Conservation (phyloP, 164 flowering plant genomes). For the Aristolochia fimbriata region DNA sequence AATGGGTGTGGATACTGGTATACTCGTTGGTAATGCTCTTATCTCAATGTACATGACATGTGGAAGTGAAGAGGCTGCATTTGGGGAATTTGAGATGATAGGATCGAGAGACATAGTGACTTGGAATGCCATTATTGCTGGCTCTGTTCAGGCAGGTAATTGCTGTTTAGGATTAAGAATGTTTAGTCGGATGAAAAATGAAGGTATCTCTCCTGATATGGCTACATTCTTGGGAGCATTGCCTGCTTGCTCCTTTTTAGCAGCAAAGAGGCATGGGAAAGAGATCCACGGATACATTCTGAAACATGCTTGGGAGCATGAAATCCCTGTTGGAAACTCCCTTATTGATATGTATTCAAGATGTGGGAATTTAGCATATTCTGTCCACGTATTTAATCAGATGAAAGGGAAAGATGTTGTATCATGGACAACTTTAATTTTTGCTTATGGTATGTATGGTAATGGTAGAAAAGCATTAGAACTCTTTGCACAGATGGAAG, state of each 20-base stretch:
- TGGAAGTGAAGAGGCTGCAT: conserved; percentile 21
- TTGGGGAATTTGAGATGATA: conserved; percentile 26
- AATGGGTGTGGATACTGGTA: conserved; percentile 24
- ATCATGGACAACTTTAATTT: conserved; percentile 28
- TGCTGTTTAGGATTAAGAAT: conserved; percentile 19
- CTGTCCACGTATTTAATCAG: conserved; percentile 23
- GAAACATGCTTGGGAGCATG: conserved; percentile 29
- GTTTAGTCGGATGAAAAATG: conserved; percentile 34
- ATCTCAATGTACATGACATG: conserved; percentile 33
- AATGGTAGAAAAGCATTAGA: conserved; percentile 28
- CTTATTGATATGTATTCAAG: conserved; percentile 56
- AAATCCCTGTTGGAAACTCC: conserved; percentile 38
- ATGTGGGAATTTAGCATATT: conserved; percentile 32
- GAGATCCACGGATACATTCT: conserved; percentile 42
- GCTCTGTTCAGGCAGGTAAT: conserved; percentile 19
- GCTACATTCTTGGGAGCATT: conserved; percentile 31
- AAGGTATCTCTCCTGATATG: conserved; percentile 24
- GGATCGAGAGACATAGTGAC: conserved; percentile 32
- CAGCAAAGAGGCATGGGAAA: conserved; percentile 40
- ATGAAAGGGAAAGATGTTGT: conserved; percentile 42
- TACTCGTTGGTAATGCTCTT: conserved; percentile 26
- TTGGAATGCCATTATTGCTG: conserved; percentile 33
- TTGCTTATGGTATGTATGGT: conserved; percentile 39
- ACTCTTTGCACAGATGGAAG: conserved; percentile 23
- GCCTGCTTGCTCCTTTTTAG: conserved; percentile 37